Base-by-base conservation (phyloP, 768 basidiomycete genomes). In the Mycena amicta region DNA sequence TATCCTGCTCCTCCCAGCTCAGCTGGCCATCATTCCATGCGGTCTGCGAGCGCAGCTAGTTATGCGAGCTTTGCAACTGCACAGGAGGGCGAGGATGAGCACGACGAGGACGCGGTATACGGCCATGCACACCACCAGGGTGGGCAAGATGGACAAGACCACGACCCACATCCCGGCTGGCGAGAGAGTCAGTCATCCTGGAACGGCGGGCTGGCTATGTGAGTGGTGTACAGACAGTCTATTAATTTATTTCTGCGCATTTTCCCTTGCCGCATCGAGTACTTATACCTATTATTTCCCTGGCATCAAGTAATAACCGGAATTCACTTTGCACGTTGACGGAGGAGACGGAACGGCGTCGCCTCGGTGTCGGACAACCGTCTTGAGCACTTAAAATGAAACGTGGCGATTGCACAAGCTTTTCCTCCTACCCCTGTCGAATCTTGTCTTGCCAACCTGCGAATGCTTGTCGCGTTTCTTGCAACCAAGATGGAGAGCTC, bases 11-110 rank as follows among this genome's bases (percentile, higher is more conserved):
- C 57, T 2, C 70, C 70, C 26, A 66, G 67, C 37, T 66, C 69
- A 1, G 53, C 57, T 20, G 53, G 52, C 11, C 56, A 51, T 25
- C 47, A 52, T 40, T 68, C 70, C 20, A 61, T 61, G 61, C 67
- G 75, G 39, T 70, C 78, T 25, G 70, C 69, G 18, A 82, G 76
- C 54, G 71, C 73, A 33, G 67, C 71, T 50, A 75, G 75, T 31
- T 67, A 71, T 57, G 74, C 75, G 16, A 78, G 80, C 53, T 80
- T 72, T 63, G 71, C 73, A 37, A 79, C 82, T 37, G 80, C 76
- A n/a, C 71, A 68, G 16, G 80, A 81, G 28, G 80, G 76, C 3
- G 77, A 71, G 45, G 77, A 33, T 55, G 61, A 56, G n/a, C n/a
- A n/a, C 40, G 55, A 25, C 41, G 60, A 52, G 25, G 52, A 56